A percentile compares a stretch with the other conserved stretches of the same genome.
Evolutionary conservation across 1,284 basidiomycete genomes (phyloP).

Genomic region (Sporisorium graminicola): DNA sequence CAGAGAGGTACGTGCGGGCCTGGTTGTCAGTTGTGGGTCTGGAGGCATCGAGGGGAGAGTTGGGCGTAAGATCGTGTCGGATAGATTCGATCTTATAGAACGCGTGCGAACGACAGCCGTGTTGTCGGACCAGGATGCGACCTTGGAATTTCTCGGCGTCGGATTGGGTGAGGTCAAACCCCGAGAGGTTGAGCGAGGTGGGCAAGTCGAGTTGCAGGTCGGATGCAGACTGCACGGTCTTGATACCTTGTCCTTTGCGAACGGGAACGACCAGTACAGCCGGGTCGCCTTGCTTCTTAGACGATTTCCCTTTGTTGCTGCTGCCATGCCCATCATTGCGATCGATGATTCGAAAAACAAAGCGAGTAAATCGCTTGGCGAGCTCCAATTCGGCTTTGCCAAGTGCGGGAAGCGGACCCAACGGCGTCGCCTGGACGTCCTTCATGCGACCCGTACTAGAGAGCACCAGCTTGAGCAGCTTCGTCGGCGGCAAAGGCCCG

Average conservation of each 20-base stretch:
- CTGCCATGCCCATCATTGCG: conserved; percentile 1
- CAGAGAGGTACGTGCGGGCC: conserved; percentile 12
- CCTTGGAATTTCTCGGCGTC: background rate
- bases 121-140: conserved; percentile 18
- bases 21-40: background rate
- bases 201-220: conserved; percentile 20
- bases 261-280: conserved; percentile 26
- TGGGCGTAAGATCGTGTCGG: conserved; percentile 8
- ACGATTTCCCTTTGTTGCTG: background rate
- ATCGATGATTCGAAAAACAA: conserved; percentile 16
- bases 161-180: background rate
- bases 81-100: conserved; percentile 16
- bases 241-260: background rate
- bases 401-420: background rate
- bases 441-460: conserved; percentile 3
- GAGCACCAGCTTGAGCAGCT: conserved; percentile 16
- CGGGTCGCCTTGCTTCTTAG: conserved; percentile 7
- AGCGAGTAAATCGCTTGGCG: conserved; percentile 19
- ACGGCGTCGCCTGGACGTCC: background rate
- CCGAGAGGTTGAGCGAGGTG: background rate
- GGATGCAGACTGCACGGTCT: background rate
- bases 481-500: conserved; percentile 17
- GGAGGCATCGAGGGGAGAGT: background rate
- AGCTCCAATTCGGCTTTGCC: conserved; percentile 1
- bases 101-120: conserved; percentile 19